Base-by-base conservation (phyloP, 2,329 filamentous ascomycete species). In the Phaeosphaeria sp. region DNA sequence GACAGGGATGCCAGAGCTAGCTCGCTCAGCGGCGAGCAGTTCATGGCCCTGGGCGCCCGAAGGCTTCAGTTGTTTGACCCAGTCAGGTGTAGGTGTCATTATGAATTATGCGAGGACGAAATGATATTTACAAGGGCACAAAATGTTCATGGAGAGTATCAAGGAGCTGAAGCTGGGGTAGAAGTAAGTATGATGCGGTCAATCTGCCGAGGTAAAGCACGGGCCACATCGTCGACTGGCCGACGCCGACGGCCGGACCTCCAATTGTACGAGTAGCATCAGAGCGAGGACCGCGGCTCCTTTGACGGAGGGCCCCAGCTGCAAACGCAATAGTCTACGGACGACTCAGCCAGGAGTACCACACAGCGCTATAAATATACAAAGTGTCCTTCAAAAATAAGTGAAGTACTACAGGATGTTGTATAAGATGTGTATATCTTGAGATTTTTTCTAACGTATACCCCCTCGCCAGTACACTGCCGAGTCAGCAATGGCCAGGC, bases 41-140 rank as follows among this genome's bases (percentile, higher is more conserved):
- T 91, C 88, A 40, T 83, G 82, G 61, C 90, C 90, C 67, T 91
- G 89, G 5, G 87, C 87, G 55, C 85, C 84, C 2, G 89, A 82
- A 36, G 87, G 87, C 80, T 84, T 87, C 64, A 91, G 80, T 65
- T 85, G 82, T 76, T 87, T 86, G 67, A 91, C 88, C 88, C 88
- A 91, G 76, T 84, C 80, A 59, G 86, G 86, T 65, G 82, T 77
- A 53, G 73, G 74, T 45, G 72, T 68, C 77, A 79, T 79, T 64
- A 46, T 60, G 49, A 40, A 33, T 52, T 53, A 57, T 44, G 43
- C 20, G 21, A 21, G 40, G 53, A 42, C 27, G 45, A 45, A 25
- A 45, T 57, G 57, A 60, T 58, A 52, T 52, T 27, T 51, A 56
- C 56, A 54, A 56, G 53, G 51, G 56, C 54, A 39, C 52, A 53